A percentile compares a stretch with the other conserved stretches of the same genome.
Evolutionary conservation across 805 yeast genomes (phyloP).

Genomic region (Soucietia sequanensis): DNA sequence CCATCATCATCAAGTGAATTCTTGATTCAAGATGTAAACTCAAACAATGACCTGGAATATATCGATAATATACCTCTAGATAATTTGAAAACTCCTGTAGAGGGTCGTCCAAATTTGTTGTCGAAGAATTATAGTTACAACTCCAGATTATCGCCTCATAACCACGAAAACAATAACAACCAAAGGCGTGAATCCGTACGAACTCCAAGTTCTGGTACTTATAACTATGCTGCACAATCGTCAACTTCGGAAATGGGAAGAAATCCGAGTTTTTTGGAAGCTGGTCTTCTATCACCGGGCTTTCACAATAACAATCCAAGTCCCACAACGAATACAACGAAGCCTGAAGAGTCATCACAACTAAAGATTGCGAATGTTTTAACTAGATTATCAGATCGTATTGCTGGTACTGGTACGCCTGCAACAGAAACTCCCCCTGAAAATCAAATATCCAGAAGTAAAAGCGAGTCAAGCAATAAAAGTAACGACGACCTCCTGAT

Average conservation of each 20-base stretch:
- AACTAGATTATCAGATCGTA: constrained; percentile 31
- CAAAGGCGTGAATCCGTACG: background rate
- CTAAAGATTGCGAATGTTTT: constrained; percentile 22
- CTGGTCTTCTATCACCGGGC: constrained; percentile 14
- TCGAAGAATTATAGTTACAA: background rate
- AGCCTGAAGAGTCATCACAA: constrained; percentile 14
- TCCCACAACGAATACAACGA: background rate
- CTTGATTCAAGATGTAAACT: constrained; percentile 2
- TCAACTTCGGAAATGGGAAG: background rate
- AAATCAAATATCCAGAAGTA: background rate
- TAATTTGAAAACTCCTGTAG: constrained; percentile 3
- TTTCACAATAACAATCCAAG: too few relatives aligned
- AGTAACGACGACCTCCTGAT: background rate
- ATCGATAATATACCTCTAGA: constrained; percentile 19
- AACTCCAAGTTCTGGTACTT: background rate
- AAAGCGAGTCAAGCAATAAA: background rate
- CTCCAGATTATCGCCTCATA: background rate
- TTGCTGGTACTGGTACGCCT: constrained; percentile 30
- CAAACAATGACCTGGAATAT: constrained; percentile 5
- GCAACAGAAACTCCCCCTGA: constrained; percentile 1
- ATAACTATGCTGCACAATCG: background rate
- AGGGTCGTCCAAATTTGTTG: background rate
- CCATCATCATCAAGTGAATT: constrained; percentile 1
- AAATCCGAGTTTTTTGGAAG: constrained; percentile 15
- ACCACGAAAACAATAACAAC: too few relatives aligned